Evolutionary conservation across 75 land plant genomes (phyloP), one percentile per base, ranked within the genome.

Genomic region (Chamaecyparis obtusa): DNA sequence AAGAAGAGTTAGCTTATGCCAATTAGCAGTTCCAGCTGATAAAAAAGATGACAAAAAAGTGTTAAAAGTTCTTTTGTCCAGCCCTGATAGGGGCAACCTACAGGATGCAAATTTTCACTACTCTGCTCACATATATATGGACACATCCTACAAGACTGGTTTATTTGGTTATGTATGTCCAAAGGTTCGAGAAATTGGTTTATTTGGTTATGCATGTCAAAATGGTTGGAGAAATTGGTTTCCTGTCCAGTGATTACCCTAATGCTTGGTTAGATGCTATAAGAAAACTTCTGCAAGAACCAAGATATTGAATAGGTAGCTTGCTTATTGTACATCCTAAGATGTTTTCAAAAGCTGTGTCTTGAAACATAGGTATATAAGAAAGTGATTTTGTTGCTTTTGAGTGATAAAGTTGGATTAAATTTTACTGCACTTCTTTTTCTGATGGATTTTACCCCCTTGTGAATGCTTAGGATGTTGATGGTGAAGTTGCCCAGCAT

Each of bases 401-500:
- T 72, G 76, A 33, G 36, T 72, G 16, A 72, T 72, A 13, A 10
- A 32, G 36, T 1, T 72, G 36, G 76, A 72, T 72, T 32, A 13
- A 13, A 72, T 14, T 72, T 72, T 32, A 41, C 44, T 43, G 44
- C 44, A 81, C 4, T 21, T 39, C 1, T 51, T 51, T 35, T 84
- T 84, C 85, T 84, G 55, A 83, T 83, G 30, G 27, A 46, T 4
- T 5, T 83, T 13, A 8, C 27, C 9, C 27, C 15, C 13, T 76
- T 9, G 16, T 32, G 41, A 49, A 71, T 56, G 33, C 15, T 21
- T 83, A 98, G 99, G 95, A 94, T 86, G 72, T 97, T 35, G 97
- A 97, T 87, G 87, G 95, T 88, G 99, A 97, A 87, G 87, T 96
- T 60, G 93, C 95, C 67, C 93, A 93, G 49, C 99, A 98, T 88